These are phyloP conservation scores for Termitomyces sp. DNA, from an alignment of 768 basidiomycete genomes.

Conservation along the genomic window DNA sequence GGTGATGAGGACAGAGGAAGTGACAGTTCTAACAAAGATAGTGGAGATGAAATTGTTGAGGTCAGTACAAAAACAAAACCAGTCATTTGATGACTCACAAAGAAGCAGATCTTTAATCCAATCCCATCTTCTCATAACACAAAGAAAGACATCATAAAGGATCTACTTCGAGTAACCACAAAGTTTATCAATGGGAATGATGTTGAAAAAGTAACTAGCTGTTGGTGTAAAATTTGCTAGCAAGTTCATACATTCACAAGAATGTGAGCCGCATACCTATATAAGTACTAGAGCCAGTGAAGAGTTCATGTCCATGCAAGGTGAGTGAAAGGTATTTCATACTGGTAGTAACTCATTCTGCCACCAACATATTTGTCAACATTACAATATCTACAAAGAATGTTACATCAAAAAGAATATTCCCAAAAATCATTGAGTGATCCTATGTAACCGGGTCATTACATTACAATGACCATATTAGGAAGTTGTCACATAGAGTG, in stretches of 20 bases:
- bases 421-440: not conserved
- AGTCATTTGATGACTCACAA: no score
- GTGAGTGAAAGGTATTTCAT: slow-evolving; percentile 7
- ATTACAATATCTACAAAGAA: slow-evolving; percentile 9
- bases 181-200: not conserved
- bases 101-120: no score
- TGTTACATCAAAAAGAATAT: not conserved
- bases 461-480: no score
- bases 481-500: no score
- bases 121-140: no score
- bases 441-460: no score
- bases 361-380: slow-evolving; percentile 12
- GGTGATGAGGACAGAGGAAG: no score
- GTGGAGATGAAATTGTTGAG: no score
- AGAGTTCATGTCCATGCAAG: not conserved
- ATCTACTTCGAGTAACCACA: not conserved
- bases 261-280: not conserved
- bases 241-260: not conserved
- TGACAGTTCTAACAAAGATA: no score
- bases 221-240: slow-evolving; percentile 10
- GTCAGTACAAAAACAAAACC: no score
- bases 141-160: not conserved
- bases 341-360: slow-evolving; percentile 11
- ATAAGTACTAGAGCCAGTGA: not conserved
- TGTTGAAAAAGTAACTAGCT: not conserved